Conservation (phyloP, 2,329 filamentous ascomycete species). For the Trichophaea hybrida region DNA sequence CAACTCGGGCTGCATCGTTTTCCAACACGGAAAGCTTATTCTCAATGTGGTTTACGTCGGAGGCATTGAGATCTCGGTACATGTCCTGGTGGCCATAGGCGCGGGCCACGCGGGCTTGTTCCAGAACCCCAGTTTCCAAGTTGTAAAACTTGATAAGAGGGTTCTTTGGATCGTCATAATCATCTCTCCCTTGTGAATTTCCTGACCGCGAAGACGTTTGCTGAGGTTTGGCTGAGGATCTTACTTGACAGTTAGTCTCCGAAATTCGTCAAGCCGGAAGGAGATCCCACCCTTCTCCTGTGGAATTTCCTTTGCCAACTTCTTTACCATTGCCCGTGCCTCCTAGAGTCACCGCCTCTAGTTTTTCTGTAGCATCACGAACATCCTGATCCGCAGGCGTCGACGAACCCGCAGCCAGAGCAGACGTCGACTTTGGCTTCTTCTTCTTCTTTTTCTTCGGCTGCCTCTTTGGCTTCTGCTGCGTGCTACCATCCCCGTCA, state of each 20-base stretch:
- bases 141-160: slow-evolving; percentile 7
- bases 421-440: neutral
- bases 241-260: neutral
- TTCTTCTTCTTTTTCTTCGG: slow-evolving; percentile 3
- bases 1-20: neutral
- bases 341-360: neutral
- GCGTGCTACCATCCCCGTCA: neutral
- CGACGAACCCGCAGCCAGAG: neutral
- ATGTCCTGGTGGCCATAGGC: slow-evolving; percentile 8
- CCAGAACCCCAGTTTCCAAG: neutral
- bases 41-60: slow-evolving; percentile 9
- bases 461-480: neutral
- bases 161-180: slow-evolving; percentile 1
- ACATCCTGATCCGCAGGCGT: neutral
- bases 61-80: slow-evolving; percentile 6
- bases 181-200: neutral
- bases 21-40: slow-evolving; percentile 5
- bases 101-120: neutral
- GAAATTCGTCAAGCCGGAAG: neutral
- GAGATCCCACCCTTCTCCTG: neutral
- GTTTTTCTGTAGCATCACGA: neutral
- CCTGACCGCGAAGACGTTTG: neutral
- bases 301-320: neutral
- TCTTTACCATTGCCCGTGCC: neutral
- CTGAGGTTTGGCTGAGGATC: neutral